Evolutionary conservation across 1,284 basidiomycete genomes (phyloP).

Genomic region (Kwoniella shivajii): DNA sequence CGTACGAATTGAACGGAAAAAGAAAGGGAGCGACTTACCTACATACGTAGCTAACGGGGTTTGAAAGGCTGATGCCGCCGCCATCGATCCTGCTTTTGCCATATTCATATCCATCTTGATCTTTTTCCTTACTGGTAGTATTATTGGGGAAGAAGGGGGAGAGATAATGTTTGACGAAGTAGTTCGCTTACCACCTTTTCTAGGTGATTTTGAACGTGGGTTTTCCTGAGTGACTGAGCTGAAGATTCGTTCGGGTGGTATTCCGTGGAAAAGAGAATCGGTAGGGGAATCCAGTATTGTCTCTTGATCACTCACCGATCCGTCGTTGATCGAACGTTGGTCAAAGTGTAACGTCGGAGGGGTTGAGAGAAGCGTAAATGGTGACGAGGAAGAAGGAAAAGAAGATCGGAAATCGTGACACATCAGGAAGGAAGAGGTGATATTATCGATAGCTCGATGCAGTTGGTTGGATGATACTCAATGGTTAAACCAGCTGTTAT

Average conservation of each 20-base stretch:
- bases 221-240: neutral
- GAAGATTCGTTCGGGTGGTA: neutral
- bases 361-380: conserved; percentile 10
- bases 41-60: conserved; percentile 48
- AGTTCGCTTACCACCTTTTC: conserved; percentile 5
- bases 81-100: conserved; percentile 37
- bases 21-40: conserved; percentile 31
- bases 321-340: conserved; percentile 10
- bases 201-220: neutral
- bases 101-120: conserved; percentile 45
- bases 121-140: conserved; percentile 11
- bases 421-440: conserved; percentile 1
- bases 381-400: conserved; percentile 18
- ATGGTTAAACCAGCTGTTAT: too few relatives aligned
- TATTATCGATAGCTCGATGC: neutral
- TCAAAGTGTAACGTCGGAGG: conserved; percentile 15
- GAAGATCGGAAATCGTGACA: conserved; percentile 15
- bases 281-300: conserved; percentile 19
- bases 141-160: neutral
- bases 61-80: conserved; percentile 38
- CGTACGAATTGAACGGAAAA: neutral
- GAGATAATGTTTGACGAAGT: conserved; percentile 1
- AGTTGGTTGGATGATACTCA: too few relatives aligned
- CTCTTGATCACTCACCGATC: conserved; percentile 14
- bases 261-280: conserved; percentile 1